phyloP scores from a whole-genome alignment of 805 yeast genomes.

The Candida maltosa region DNA sequence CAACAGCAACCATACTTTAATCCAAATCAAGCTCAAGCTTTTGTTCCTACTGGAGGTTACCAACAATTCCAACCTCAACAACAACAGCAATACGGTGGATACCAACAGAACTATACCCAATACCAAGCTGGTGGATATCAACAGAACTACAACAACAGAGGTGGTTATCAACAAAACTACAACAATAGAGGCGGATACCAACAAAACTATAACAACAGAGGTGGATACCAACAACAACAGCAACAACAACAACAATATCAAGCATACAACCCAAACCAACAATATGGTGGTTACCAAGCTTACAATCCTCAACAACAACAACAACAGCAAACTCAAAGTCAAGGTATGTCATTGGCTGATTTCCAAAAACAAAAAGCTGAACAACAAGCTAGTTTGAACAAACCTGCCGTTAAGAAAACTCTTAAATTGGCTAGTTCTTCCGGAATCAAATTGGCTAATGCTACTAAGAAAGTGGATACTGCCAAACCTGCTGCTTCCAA shows the following conservation, averaged over 20 bases:
- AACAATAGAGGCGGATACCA: conserved; percentile 21
- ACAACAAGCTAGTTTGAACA: conserved; percentile 35
- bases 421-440: conserved; percentile 65
- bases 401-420: conserved; percentile 65
- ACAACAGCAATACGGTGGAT: conserved; percentile 11
- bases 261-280: conserved; percentile 16
- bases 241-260: conserved; percentile 15
- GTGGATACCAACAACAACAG: conserved; percentile 14
- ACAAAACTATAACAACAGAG: conserved; percentile 18
- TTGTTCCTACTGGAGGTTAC: conserved; percentile 39
- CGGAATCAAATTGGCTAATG: conserved; percentile 60
- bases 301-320: conserved; percentile 17
- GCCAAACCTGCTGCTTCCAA: conserved; percentile 14
- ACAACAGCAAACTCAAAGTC: conserved; percentile 17
- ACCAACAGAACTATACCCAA: conserved; percentile 9
- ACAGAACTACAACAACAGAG: conserved; percentile 13
- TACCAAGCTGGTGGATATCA: conserved; percentile 21
- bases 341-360: conserved; percentile 72
- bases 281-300: conserved; percentile 13
- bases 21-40: conserved; percentile 47
- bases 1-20: conserved; percentile 8
- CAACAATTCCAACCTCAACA: conserved; percentile 8
- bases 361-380: conserved; percentile 67
- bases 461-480: conserved; percentile 36
- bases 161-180: conserved; percentile 15